Base-by-base conservation (phyloP, 169 alveolate species). In the Babesia divergens region DNA sequence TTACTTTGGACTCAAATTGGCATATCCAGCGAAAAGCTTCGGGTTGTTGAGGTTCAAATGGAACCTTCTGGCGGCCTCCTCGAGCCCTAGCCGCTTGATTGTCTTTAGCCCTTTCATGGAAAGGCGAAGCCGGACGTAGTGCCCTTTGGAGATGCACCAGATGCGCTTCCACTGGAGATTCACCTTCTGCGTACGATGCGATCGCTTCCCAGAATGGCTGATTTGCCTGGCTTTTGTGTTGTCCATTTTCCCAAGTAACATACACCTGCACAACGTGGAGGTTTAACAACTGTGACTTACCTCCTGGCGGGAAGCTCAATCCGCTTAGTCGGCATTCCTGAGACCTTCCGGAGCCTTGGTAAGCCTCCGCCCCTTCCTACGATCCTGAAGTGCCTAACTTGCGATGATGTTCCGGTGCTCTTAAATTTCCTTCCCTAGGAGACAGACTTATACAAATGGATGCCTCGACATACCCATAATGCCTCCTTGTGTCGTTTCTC, bases 201-300 rank as follows among this genome's bases (percentile, higher is more conserved):
- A 42, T 67, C 80, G 47, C 51, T 76, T 51, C n/a, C 90, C 90
- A 13, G 94, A 89, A 60, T 87, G 93, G 80, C 94, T 87, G 13
- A 82, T 68, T 37, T 84, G 58, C 22, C 79, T 68, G 18, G 94
- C 94, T 65, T 84, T 84, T 49, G 92, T 67, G 69, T 91, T 91
- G 70, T 90, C 95, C 95, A 91, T 91, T 55, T 91, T 91, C n/a
- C 94, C 94, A 32, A 91, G 71, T 40, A 91, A 62, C 89, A 83
- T 72, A 59, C 95, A 91, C 85, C 95, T 91, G 69, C 20, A 18
- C 8, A 20, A 29, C 16, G 18, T 16, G 9, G 43, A 34, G 26
- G 26, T 38, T 9, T 11, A 31, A 9, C 2, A 18, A 22, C 1
- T 37, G 28, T 7, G 43, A 9, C 76, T 49, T 38, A 91, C 95